These are phyloP conservation scores for Artomyces pyxidatus DNA, from an alignment of 768 basidiomycete species.

Conservation along the genomic window DNA sequence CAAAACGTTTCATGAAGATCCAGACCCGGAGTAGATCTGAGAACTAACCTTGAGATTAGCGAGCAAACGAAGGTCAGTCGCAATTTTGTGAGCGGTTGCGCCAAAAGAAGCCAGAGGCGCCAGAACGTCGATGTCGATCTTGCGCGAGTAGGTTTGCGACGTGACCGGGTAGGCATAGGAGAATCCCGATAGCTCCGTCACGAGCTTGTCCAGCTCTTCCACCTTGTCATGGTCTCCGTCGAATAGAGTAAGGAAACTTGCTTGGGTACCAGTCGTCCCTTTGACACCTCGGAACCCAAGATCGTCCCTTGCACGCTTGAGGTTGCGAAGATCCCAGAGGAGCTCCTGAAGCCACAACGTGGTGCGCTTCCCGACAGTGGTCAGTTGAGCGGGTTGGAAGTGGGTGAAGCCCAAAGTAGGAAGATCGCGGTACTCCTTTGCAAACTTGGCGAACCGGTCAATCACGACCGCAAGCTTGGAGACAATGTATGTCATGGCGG, in stretches of 20 bases:
- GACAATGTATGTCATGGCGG: constrained; percentile 77
- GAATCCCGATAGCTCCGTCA: constrained; percentile 90
- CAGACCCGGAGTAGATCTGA: neutral
- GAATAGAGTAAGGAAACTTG: constrained; percentile 89
- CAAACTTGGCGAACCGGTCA: constrained; percentile 79
- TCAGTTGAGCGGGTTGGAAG: constrained; percentile 97
- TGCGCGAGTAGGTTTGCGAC: constrained; percentile 97
- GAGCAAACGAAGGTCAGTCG: constrained; percentile 87
- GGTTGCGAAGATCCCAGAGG: constrained; percentile 92
- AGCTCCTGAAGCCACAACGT: constrained; percentile 96
- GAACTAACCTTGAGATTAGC: constrained; percentile 77
- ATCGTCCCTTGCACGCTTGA: constrained; percentile 84
- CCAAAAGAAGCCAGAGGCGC: constrained; percentile 84
- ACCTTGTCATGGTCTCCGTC: constrained; percentile 95
- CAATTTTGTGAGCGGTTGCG: constrained; percentile 96
- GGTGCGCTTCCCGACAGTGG: constrained; percentile 94
- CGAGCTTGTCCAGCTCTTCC: constrained; percentile 77
- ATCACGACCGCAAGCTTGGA: constrained; percentile 87
- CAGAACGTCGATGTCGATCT: constrained; percentile 92
- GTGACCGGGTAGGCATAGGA: constrained; percentile 95
- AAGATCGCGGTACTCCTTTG: constrained; percentile 75
- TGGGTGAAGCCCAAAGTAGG: constrained; percentile 98
- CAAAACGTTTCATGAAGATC: neutral
- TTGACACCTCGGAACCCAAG: constrained; percentile 97
- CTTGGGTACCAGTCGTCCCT: constrained; percentile 99